Evolutionary conservation across 2,329 filamentous ascomycete species (phyloP).

Genomic region (Ceratocystis alfenasii): DNA sequence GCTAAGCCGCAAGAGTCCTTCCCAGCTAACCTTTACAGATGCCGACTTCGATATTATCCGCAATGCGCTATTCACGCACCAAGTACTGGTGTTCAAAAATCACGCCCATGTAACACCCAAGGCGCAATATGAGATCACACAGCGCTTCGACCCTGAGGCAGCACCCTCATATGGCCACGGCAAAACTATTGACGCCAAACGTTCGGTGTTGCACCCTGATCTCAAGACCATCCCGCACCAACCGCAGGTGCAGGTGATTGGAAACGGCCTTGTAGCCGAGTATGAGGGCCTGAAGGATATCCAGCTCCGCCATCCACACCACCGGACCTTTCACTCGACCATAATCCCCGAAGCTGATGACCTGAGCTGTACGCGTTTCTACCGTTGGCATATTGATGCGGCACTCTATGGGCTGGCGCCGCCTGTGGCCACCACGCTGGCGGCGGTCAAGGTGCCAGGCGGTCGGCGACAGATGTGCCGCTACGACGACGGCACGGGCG

Average conservation of each 20-base stretch:
- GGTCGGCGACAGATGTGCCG: constrained; percentile 54
- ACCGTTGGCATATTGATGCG: constrained; percentile 71
- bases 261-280: constrained; percentile 55
- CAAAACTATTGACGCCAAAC: constrained; percentile 55
- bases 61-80: constrained; percentile 53
- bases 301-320: constrained; percentile 60
- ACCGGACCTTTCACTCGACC: constrained; percentile 61
- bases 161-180: constrained; percentile 60
- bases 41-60: constrained; percentile 52
- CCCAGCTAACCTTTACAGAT: constrained; percentile 33
- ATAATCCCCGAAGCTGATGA: constrained; percentile 45
- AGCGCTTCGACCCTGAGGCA: constrained; percentile 56
- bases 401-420: constrained; percentile 65
- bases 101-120: constrained; percentile 52
- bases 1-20: neutral
- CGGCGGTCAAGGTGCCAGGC: constrained; percentile 60
- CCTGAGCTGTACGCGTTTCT: constrained; percentile 46
- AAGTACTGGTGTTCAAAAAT: constrained; percentile 59
- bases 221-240: constrained; percentile 71
- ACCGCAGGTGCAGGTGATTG: constrained; percentile 69
- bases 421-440: constrained; percentile 57
- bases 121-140: constrained; percentile 63
- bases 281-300: constrained; percentile 62
- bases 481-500: constrained; percentile 60
- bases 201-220: constrained; percentile 61